These are phyloP conservation scores for Corinectria fuckeliana DNA, from an alignment of 2,329 filamentous ascomycete genomes.

Conservation along the genomic window DNA sequence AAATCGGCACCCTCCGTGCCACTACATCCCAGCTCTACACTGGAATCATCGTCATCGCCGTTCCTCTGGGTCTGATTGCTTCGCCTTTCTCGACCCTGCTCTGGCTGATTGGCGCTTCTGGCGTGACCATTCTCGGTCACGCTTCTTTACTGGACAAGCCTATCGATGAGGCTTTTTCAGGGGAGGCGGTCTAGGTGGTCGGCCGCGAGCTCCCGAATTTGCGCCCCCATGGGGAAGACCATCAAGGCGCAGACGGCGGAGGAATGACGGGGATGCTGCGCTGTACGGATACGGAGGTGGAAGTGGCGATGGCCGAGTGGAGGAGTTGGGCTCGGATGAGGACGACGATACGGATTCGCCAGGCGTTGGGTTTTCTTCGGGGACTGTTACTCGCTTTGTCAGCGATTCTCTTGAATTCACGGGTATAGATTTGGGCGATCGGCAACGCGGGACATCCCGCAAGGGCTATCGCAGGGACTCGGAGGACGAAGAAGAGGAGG, in stretches of 20 bases:
- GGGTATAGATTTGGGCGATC: slow-evolving; percentile 61
- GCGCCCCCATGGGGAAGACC: slow-evolving; percentile 99
- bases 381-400: slow-evolving; percentile 56
- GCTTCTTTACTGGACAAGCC: slow-evolving; percentile 97
- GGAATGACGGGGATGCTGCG: slow-evolving; percentile 56
- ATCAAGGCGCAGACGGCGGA: slow-evolving; percentile 84
- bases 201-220: slow-evolving; percentile 97
- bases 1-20: slow-evolving; percentile 81
- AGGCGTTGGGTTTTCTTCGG: slow-evolving; percentile 57
- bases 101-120: slow-evolving; percentile 95
- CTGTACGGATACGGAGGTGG: slow-evolving; percentile 45
- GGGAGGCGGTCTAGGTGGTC: slow-evolving; percentile 99
- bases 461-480: slow-evolving; percentile 45
- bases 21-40: slow-evolving; percentile 96
- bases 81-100: slow-evolving; percentile 85
- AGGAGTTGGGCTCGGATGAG: slow-evolving; percentile 71
- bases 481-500: slow-evolving; percentile 41
- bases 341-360: slow-evolving; percentile 62
- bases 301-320: slow-evolving; percentile 55
- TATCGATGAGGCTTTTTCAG: slow-evolving; percentile 99
- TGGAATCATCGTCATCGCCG: slow-evolving; percentile 78
- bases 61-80: slow-evolving; percentile 84
- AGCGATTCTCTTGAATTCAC: slow-evolving; percentile 69
- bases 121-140: slow-evolving; percentile 93
- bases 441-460: slow-evolving; percentile 46